Percentiles rank a stretch among this genome's conserved stretches.
These are phyloP conservation scores for Cladosporium sp. DNA, from an alignment of 2,329 filamentous ascomycete species.

Conservation along the genomic window DNA sequence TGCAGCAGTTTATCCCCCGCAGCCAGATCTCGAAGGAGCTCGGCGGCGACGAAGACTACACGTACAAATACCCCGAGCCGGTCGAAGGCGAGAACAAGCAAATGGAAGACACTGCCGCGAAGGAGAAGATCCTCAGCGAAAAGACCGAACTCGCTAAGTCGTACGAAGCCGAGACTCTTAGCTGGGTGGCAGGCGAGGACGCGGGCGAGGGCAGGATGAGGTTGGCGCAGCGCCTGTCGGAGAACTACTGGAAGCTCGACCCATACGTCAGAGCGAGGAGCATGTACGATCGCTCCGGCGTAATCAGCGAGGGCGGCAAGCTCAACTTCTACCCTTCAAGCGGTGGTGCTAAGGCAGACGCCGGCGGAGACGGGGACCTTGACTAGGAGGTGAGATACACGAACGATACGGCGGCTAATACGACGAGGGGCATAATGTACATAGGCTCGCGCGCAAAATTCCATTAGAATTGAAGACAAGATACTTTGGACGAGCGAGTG, in stretches of 20 bases:
- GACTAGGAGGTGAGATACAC: not conserved
- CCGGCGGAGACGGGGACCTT: not conserved
- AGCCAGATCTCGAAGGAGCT: constrained; percentile 72
- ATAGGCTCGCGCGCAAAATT: no score
- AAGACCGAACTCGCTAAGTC: constrained; percentile 61
- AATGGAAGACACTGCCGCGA: constrained; percentile 58
- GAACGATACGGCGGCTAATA: no score
- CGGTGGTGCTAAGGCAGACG: not conserved
- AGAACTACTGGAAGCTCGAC: constrained; percentile 85
- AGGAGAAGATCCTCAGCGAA: constrained; percentile 57
- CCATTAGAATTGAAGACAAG: no score
- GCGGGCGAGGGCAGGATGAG: constrained; percentile 24
- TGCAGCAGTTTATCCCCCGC: constrained; percentile 68
- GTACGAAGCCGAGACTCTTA: constrained; percentile 67
- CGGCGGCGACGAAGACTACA: constrained; percentile 79
- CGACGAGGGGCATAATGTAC: no score
- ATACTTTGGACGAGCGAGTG: no score
- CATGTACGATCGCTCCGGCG: constrained; percentile 75
- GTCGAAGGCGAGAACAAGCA: constrained; percentile 65
- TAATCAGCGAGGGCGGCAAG: constrained; percentile 61
- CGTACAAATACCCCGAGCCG: constrained; percentile 77
- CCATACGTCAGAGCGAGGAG: constrained; percentile 76
- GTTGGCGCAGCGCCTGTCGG: constrained; percentile 49
- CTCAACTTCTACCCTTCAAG: constrained; percentile 61
- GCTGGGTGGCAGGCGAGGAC: constrained; percentile 61